Percentiles rank a stretch among this genome's conserved stretches.
Evolutionary conservation across 139 green algal species (phyloP).

Genomic region (Nannochloris sp.): DNA sequence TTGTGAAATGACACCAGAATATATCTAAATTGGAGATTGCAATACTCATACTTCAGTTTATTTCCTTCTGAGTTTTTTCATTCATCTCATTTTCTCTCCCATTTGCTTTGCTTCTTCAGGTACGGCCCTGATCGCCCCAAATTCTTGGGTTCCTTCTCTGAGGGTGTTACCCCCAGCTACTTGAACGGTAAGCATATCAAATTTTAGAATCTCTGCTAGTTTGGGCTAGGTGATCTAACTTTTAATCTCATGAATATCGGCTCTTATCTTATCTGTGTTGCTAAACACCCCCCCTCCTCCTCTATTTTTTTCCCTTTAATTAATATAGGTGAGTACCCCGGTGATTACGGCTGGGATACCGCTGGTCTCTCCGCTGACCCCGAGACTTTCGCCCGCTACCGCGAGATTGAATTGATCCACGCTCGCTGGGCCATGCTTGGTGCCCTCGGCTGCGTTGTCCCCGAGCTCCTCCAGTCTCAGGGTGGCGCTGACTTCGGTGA

Average conservation of each 20-base stretch:
- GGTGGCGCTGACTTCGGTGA: conserved; percentile 58
- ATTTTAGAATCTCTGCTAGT: conserved; percentile 56
- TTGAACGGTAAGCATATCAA: conserved; percentile 39
- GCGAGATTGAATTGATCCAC: conserved; percentile 56
- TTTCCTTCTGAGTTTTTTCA: background rate
- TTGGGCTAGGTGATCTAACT: conserved; percentile 79
- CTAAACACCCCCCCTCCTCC: conserved; percentile 34
- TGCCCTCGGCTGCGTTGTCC: conserved; percentile 72
- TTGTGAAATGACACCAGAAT: background rate
- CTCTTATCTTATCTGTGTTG: too few species aligned
- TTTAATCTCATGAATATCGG: conserved; percentile 71
- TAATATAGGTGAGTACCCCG: conserved; percentile 77
- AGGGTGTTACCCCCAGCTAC: conserved; percentile 46
- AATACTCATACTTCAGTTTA: background rate
- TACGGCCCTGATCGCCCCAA: conserved; percentile 80
- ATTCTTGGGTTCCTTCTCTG: conserved; percentile 84
- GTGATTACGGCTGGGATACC: conserved; percentile 97
- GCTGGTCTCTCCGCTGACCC: conserved; percentile 92
- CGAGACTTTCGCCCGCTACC: conserved; percentile 79
- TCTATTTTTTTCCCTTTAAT: too few species aligned
- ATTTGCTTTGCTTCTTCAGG: conserved; percentile 3
- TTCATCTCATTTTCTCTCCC: background rate
- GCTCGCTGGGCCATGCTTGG: conserved; percentile 92
- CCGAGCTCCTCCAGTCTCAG: conserved; percentile 33
- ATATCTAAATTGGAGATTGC: background rate